Percentiles rank a stretch among this genome's conserved stretches.
phyloP scores from a whole-genome alignment of 306 rosid species.

The Morella rubra region DNA sequence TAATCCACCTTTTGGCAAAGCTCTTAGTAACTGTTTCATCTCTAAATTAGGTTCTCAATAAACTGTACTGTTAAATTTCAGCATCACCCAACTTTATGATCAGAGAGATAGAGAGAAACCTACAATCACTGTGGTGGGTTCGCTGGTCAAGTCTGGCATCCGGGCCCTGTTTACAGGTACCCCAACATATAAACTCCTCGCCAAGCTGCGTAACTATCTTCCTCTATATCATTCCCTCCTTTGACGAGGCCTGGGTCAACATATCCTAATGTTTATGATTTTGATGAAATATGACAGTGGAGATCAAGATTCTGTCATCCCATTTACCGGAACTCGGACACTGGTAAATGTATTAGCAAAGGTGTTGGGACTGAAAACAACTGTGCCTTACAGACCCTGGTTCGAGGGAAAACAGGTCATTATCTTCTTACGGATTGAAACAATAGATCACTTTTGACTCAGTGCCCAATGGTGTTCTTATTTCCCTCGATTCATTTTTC shows the following conservation, averaged over 20 bases:
- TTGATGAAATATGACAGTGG: constrained; percentile 22
- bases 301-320: constrained; percentile 32
- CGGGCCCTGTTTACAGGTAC: constrained; percentile 47
- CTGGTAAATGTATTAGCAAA: constrained; percentile 41
- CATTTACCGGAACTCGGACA: constrained; percentile 41
- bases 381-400: constrained; percentile 35
- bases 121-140: constrained; percentile 34
- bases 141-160: constrained; percentile 44
- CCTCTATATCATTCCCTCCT: too few relatives aligned
- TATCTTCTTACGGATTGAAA: too few relatives aligned
- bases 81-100: constrained; percentile 34
- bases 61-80: background rate
- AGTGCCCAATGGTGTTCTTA: background rate
- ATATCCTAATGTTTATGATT: background rate
- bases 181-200: background rate
- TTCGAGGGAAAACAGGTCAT: constrained; percentile 40
- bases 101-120: constrained; percentile 37
- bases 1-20: background rate
- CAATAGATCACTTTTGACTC: background rate
- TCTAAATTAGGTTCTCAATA: too few relatives aligned
- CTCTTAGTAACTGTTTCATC: background rate
- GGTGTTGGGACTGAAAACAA: constrained; percentile 25
- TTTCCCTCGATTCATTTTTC: too few relatives aligned
- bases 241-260: too few relatives aligned
- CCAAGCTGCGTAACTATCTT: background rate